Base-by-base conservation (phyloP, 352 stramenopile genomes). In the Peronospora farinosa region DNA sequence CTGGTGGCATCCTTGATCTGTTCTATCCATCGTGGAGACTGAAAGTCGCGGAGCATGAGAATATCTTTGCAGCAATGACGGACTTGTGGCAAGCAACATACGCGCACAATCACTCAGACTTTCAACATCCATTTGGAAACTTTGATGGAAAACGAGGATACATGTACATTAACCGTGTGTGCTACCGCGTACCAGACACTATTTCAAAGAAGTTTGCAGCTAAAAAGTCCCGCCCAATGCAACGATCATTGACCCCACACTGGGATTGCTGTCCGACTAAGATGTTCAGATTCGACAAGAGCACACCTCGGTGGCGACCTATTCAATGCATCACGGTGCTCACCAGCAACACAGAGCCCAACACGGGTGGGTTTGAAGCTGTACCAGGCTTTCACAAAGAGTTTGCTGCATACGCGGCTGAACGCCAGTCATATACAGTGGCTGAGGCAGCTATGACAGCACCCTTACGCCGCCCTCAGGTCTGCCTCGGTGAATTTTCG, bases 11-110 rank as follows among this genome's bases (percentile, higher is more conserved):
- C 37, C 54, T 96, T 5, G 86, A 96, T 36, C 57, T 96, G 5
- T 96, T 95, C 40, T 95, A 96, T 59, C 72, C 82, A 23, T 86
- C 79, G 17, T 96, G 86, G 85, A 81, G 88, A 15, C 66, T 96
- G 1, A 60, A 71, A 25, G 69, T 95, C 15, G 77, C 79, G 0
- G 74, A 95, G 55, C 58, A 93, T 23, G 65, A 63, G 1, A 59
- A 64, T 10, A 63, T 95, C 0, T 94, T 94, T 39, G 72, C 69
- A n/a, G 81, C 77, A 9, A 91, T 95, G 64, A 80, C 72, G 7
- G 78, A 92, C 21, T 64, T 95, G 31, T 96, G 81, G 86, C 54
- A 57, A 19, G 74, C 67, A 1, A 91, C 86, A 37, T 95, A 96
- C 42, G 80, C 73, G 5, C 15, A 54, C 16, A 77, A 73, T 25